phyloP scores from a whole-genome alignment of 1,284 basidiomycete species.

The Quambalaria eucalypti region DNA sequence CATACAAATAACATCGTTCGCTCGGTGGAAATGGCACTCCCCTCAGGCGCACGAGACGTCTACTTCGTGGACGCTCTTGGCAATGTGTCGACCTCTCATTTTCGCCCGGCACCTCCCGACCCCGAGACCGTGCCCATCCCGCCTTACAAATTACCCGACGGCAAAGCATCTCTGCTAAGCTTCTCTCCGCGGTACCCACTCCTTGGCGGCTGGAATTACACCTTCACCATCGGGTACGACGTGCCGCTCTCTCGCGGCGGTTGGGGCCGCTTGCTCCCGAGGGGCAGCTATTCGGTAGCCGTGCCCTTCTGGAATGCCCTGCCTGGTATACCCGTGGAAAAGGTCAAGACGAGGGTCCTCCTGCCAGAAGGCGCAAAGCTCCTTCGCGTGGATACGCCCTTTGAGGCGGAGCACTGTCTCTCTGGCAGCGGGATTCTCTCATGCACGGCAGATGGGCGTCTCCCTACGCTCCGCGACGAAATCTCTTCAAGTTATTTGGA shows the following conservation, averaged over 20 bases:
- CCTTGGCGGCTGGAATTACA: slow-evolving; percentile 95
- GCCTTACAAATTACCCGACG: slow-evolving; percentile 9
- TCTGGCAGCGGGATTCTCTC: no score
- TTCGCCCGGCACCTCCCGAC: slow-evolving; percentile 56
- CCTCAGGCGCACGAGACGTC: slow-evolving; percentile 65
- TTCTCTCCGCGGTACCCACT: slow-evolving; percentile 83
- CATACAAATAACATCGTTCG: slow-evolving; percentile 62
- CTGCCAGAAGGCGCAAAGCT: slow-evolving; percentile 74
- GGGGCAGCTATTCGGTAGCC: slow-evolving; percentile 61
- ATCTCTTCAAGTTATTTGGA: slow-evolving; percentile 82
- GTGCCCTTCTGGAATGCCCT: slow-evolving; percentile 79
- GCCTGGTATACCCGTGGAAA: slow-evolving; percentile 68
- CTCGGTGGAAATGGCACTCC: slow-evolving; percentile 65
- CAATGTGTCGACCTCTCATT: slow-evolving; percentile 87
- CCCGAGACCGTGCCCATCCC: slow-evolving; percentile 9
- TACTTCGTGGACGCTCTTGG: slow-evolving; percentile 66
- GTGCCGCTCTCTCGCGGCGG: slow-evolving; percentile 49
- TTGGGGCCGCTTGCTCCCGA: slow-evolving; percentile 56
- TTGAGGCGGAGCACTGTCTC: slow-evolving; percentile 53
- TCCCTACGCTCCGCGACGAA: not conserved
- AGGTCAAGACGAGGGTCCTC: slow-evolving; percentile 68
- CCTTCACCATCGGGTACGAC: slow-evolving; percentile 87
- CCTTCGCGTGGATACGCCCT: slow-evolving; percentile 59
- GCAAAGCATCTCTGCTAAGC: slow-evolving; percentile 56
- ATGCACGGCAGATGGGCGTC: no score